Evolutionary conservation across 345 rosid species (phyloP), one percentile per base, ranked within the genome.

Genomic region (Salix brachista): DNA sequence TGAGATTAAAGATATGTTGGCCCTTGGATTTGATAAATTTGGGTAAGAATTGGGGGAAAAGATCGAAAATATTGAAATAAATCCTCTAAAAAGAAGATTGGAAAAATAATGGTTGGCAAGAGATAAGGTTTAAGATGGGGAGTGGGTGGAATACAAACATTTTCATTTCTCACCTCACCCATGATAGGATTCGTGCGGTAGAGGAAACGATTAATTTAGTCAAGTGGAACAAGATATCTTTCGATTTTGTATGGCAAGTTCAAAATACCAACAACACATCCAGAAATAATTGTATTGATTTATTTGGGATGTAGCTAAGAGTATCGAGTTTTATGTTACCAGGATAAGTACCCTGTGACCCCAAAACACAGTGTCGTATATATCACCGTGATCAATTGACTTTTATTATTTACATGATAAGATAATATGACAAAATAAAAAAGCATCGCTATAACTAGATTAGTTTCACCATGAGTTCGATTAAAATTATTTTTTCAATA

Each of bases 101-200:
- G n/a, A 28, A 19, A 68, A 72, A 72, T 69, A 37, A 32, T 52
- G 30, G 62, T 1, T 12, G 74, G 3, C 48, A 86, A 69, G 60
- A 56, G 86, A 83, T 83, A 83, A 82, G 80, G 76, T 80, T 77
- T 48, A 14, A 73, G 85, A 83, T 80, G 78, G 80, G 88, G 83
- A 79, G 85, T 79, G 85, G 80, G 86, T 85, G 86, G 84, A 85
- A 68, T 70, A 71, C 32, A 80, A 72, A 73, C 71, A 75, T 23
- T 48, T 69, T 8, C 70, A 32, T 28, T 48, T 54, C 67, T 17
- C 25, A 46, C 67, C 79, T 54, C 23, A 77, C 18, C 41, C 56
- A 25, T 50, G 52, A 67, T 26, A 62, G 72, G 78, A 77, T 71
- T 67, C 34, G 67, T 76, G 82, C 32, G 75, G 62, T 19, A 17